Evolutionary conservation across 495 filamentous ascomycete genomes (phyloP), one percentile per base, ranked within the genome.

Genomic region (Neurospora intermedia): DNA sequence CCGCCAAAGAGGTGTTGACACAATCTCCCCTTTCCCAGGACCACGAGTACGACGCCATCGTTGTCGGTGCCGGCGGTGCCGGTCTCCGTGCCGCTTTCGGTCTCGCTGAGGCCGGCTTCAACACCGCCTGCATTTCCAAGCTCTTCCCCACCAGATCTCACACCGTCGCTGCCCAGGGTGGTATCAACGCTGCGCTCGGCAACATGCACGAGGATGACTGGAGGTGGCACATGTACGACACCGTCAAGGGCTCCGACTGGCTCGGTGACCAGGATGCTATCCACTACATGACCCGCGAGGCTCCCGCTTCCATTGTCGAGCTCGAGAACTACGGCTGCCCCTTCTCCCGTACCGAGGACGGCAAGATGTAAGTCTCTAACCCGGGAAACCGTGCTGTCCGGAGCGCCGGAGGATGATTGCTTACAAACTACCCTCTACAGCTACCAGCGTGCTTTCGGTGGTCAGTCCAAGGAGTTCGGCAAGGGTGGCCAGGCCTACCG

Each of bases 211-310:
- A 87, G 83, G 95, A 98, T 82, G 95, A 98, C 86, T 98, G 95
- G 95, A 91, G 95, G 83, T 98, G 95, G 95, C 95, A 98, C 86
- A 98, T 98, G 95, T 98, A 98, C 87, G 95, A 98, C 84, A 98
- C 95, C 69, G 95, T 98, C 74, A 98, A 98, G 87, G 95, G 95
- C 78, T 96, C 93, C 71, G 95, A 98, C 87, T 98, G 95, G 95
- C 88, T 98, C 42, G 95, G 95, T 81, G 95, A 98, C 84, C 95
- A 98, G 85, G 95, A 98, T 84, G 95, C 95, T 70, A 98, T 98
- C 80, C 95, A 98, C 84, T 98, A 98, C 85, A 98, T 98, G 95
- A 97, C 95, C 74, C 88, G 94, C 74, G 96, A 98, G 83, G 95
- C 95, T 27, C 94, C 95, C 35, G 89, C 90, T 70, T 93, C 91